Evolutionary conservation across 2,329 filamentous ascomycete genomes (phyloP).

Genomic region (Eutypella sp.): DNA sequence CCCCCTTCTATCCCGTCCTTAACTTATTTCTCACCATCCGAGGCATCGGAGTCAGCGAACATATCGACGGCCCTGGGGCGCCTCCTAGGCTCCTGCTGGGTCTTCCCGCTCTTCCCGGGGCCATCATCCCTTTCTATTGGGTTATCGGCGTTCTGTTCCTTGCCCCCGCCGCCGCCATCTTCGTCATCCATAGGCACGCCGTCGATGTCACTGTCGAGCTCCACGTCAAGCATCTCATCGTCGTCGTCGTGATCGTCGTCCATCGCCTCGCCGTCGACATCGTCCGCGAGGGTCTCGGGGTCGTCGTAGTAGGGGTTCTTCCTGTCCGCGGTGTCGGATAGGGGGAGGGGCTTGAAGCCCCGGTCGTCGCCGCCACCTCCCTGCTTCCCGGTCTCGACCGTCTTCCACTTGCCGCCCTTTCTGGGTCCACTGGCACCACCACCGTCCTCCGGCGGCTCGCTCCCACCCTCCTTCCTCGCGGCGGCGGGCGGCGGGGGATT

Average conservation of each 20-base stretch:
- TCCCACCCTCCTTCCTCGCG: constrained; percentile 31
- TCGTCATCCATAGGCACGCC: constrained; percentile 36
- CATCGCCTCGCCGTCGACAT: constrained; percentile 42
- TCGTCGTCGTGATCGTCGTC: no score
- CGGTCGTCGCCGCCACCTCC: constrained; percentile 18
- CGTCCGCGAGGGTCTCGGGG: constrained; percentile 32
- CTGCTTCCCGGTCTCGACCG: constrained; percentile 37
- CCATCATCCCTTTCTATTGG: constrained; percentile 22
- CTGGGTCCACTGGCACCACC: no score
- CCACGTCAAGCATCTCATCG: constrained; percentile 44
- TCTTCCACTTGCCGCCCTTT: constrained; percentile 50
- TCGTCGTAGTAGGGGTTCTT: constrained; percentile 34
- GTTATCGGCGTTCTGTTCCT: constrained; percentile 20
- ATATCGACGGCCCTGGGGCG: constrained; percentile 77
- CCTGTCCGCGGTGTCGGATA: constrained; percentile 10
- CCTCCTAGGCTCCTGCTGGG: constrained; percentile 40
- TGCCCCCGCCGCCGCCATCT: constrained; percentile 26
- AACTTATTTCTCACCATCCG: constrained; percentile 29
- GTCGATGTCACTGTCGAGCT: constrained; percentile 44
- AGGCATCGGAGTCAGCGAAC: constrained; percentile 73
- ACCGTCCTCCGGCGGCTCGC: constrained; percentile 32
- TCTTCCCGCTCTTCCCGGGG: constrained; percentile 20
- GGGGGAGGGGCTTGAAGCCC: constrained; percentile 22
- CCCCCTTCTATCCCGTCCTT: no score
- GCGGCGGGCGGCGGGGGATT: constrained; percentile 65